Evolutionary conservation across 225 moss, liverwort and hornwort species (phyloP), one percentile per base, ranked within the genome.

Genomic region (Anthoceros angustus): DNA sequence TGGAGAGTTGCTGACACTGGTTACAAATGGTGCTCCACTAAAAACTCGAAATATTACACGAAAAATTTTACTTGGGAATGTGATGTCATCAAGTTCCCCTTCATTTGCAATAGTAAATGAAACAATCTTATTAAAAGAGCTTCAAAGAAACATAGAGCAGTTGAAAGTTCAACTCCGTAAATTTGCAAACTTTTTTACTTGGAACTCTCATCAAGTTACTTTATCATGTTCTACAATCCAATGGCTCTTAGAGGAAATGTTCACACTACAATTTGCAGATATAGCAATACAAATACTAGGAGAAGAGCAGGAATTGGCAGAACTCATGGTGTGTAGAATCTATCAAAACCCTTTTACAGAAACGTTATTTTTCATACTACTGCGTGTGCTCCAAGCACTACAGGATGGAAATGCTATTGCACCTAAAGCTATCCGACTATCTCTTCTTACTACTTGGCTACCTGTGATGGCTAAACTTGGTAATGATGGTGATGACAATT

Each of bases 341-440:
- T 99, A 89, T 75, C 87, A 99, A 70, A 99, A 99, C 43, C 98
- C 98, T 4, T 92, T 99, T 66, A 99, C 81, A n/a, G 86, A 89
- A 49, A 92, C 89, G 3, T 74, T 99, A 3, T 92, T 89, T 20
- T 80, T 82, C 16, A 83, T 99, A 64, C 74, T 99, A 6, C 86
- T 92, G 4, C 87, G 89, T 0, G 87, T 99, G 80, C 73, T 99
- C 23, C 85, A 92, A 73, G 89, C 92, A 43, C 77, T 99, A 41
- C 89, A 89, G 32, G 83, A 72, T 65, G 98, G 98, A 0, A 87
- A 87, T 60, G 92, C 92, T 16, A 70, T 92, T 60, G 82, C 87
- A 43, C 84, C 89, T 0, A 69, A 87, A 61, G 74, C 71, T 0
- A 80, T 99, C 0, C 86, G 98, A 15, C 72, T 99, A 75, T 75